Evolutionary conservation across 176 grass and related monocot genomes (phyloP).

Genomic region (Musa acuminata): DNA sequence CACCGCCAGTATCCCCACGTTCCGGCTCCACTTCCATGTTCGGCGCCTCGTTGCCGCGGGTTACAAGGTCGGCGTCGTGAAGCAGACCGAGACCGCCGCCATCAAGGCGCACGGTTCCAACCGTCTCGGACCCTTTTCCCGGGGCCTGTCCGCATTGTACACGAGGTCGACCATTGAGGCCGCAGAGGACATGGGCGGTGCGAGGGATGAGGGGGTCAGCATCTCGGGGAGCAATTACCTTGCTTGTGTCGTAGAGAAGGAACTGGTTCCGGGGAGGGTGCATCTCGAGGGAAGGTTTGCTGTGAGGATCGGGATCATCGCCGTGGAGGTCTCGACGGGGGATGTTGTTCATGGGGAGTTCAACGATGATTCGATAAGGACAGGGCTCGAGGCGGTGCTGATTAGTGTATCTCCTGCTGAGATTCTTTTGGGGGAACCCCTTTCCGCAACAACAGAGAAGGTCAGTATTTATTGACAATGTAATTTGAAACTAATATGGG

Average conservation of each 20-base stretch:
- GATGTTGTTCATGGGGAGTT: slow-evolving; percentile 85
- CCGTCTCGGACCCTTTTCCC: slow-evolving; percentile 37
- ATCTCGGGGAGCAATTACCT: slow-evolving; percentile 53
- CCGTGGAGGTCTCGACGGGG: slow-evolving; percentile 61
- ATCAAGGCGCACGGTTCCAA: slow-evolving; percentile 70
- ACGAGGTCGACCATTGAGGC: slow-evolving; percentile 91
- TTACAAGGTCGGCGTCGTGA: slow-evolving; percentile 78
- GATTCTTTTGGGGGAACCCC: slow-evolving; percentile 60
- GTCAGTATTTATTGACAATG: slow-evolving; percentile 20
- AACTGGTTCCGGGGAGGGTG: slow-evolving; percentile 25
- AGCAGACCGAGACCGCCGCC: slow-evolving; percentile 80
- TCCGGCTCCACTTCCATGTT: slow-evolving; percentile 80
- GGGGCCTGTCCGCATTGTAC: slow-evolving; percentile 64
- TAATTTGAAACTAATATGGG: neutral
- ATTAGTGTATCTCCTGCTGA: slow-evolving; percentile 62
- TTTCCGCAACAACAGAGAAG: slow-evolving; percentile 59
- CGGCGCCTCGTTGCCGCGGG: slow-evolving; percentile 68
- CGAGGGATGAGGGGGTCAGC: neutral
- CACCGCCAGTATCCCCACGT: slow-evolving; percentile 73
- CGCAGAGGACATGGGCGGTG: slow-evolving; percentile 51
- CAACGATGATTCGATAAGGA: slow-evolving; percentile 42
- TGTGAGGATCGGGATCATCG: slow-evolving; percentile 55
- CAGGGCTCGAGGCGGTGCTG: slow-evolving; percentile 63
- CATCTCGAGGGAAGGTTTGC: slow-evolving; percentile 29
- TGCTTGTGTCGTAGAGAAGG: slow-evolving; percentile 71